Percentiles rank a stretch among this genome's conserved stretches.
These are phyloP conservation scores for Boletus sp. DNA, from an alignment of 768 basidiomycete species.

Conservation along the genomic window DNA sequence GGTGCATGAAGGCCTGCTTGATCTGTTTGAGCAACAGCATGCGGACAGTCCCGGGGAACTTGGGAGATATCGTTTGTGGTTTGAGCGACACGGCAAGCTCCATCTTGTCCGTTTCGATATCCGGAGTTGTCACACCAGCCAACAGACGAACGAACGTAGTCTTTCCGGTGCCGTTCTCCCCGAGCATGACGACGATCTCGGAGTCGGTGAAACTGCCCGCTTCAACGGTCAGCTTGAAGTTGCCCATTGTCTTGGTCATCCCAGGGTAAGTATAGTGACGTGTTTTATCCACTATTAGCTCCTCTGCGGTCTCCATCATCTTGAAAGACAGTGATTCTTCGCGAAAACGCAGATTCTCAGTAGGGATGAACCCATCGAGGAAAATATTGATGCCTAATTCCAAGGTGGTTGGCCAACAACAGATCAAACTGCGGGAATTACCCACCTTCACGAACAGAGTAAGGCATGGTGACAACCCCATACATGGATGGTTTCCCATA, in stretches of 20 bases:
- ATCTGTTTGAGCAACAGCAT: conserved; percentile 93
- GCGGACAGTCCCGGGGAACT: conserved; percentile 95
- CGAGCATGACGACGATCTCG: conserved; percentile 98
- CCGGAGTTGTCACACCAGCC: conserved; percentile 83
- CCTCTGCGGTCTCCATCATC: conserved; percentile 96
- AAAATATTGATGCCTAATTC: conserved; percentile 94
- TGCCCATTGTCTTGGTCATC: conserved; percentile 96
- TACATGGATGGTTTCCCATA: conserved; percentile 98
- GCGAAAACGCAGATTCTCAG: conserved; percentile 97
- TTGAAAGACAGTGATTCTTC: conserved; percentile 95
- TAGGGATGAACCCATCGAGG: conserved; percentile 97
- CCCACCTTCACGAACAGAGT: conserved; percentile 92
- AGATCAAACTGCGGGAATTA: background rate
- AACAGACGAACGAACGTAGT: conserved; percentile 96
- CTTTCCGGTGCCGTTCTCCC: conserved; percentile 99
- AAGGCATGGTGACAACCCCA: conserved; percentile 99
- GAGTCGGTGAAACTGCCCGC: conserved; percentile 94
- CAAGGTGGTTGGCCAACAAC: background rate
- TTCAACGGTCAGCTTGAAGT: conserved; percentile 93
- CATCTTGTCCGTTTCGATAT: conserved; percentile 78
- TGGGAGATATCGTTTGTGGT: conserved; percentile 97
- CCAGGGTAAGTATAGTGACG: conserved; percentile 87
- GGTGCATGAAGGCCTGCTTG: conserved; percentile 95
- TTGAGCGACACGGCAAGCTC: conserved; percentile 88
- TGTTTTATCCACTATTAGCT: conserved; percentile 81